These are phyloP conservation scores for Rhodotorula sp. DNA, from an alignment of 1,284 basidiomycete genomes.

Conservation along the genomic window DNA sequence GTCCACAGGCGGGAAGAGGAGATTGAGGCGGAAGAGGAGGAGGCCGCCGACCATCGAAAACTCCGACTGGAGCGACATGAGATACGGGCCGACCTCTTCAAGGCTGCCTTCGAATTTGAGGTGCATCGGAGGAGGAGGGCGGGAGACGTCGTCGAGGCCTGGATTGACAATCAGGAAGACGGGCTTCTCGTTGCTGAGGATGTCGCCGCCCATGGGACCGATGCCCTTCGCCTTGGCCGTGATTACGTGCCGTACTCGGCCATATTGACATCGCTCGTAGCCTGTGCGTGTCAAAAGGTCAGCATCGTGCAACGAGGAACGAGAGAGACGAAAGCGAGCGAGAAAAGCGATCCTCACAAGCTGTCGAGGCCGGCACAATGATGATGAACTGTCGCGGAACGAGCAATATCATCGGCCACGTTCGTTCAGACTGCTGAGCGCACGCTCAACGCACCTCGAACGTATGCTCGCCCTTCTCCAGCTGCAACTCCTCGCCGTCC, in stretches of 20 bases:
- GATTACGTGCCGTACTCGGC: constrained; percentile 33
- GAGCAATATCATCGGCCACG: too few relatives aligned
- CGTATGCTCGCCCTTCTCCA: constrained; percentile 37
- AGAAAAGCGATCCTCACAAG: constrained; percentile 2
- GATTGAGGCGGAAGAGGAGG: constrained; percentile 36
- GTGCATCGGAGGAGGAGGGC: constrained; percentile 34
- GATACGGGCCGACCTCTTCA: constrained; percentile 35
- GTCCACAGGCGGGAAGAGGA: constrained; percentile 33
- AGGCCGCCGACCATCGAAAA: constrained; percentile 40
- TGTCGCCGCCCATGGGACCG: constrained; percentile 27
- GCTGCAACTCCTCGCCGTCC: constrained; percentile 21
- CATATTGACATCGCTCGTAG: constrained; percentile 38
- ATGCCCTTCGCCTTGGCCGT: constrained; percentile 37
- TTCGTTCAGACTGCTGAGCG: too few relatives aligned
- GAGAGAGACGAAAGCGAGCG: not conserved
- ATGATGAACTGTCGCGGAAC: constrained; percentile 26
- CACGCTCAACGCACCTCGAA: constrained; percentile 21
- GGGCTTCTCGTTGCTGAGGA: constrained; percentile 20
- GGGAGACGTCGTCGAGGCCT: constrained; percentile 27
- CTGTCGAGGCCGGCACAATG: constrained; percentile 32
- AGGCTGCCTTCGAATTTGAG: constrained; percentile 36
- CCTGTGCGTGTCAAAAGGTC: not conserved
- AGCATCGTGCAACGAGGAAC: too few relatives aligned
- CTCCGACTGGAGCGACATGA: constrained; percentile 26
- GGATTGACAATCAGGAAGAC: constrained; percentile 36